Conservation (phyloP, 345 rosid genomes). For the Melaleuca quinquenervia region DNA sequence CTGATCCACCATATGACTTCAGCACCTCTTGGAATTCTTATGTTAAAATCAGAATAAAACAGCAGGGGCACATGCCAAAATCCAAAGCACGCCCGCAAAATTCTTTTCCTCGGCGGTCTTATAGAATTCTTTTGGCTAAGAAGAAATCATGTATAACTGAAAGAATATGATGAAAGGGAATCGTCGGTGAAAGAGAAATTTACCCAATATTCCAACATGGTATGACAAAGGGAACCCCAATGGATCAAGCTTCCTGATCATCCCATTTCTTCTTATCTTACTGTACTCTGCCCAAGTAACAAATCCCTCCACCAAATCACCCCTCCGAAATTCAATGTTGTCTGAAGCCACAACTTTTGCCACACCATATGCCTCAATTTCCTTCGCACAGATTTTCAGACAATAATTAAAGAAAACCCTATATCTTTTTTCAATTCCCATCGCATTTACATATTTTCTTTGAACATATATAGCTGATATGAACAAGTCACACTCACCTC, state of each 20-base stretch:
- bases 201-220: constrained; percentile 47
- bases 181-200: neutral
- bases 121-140: neutral
- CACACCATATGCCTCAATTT: constrained; percentile 34
- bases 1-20: neutral
- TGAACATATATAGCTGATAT: neutral
- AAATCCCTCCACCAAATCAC: constrained; percentile 34
- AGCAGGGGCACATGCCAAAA: neutral
- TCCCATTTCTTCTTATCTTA: constrained; percentile 19
- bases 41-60: neutral
- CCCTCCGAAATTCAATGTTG: constrained; percentile 32
- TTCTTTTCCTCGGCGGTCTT: constrained; percentile 8
- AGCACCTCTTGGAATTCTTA: neutral
- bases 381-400: constrained; percentile 7
- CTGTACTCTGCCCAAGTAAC: constrained; percentile 41
- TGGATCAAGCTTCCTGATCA: constrained; percentile 33
- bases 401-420: neutral
- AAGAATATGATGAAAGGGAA: neutral
- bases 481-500: constrained; percentile 5
- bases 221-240: constrained; percentile 48
- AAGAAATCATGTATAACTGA: neutral
- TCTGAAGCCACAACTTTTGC: constrained; percentile 41
- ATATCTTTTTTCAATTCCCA: neutral
- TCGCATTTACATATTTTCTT: neutral
- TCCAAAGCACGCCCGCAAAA: constrained; percentile 22